Conservation (phyloP, 2,329 filamentous ascomycete species). For the Raffaelea albimanens region DNA sequence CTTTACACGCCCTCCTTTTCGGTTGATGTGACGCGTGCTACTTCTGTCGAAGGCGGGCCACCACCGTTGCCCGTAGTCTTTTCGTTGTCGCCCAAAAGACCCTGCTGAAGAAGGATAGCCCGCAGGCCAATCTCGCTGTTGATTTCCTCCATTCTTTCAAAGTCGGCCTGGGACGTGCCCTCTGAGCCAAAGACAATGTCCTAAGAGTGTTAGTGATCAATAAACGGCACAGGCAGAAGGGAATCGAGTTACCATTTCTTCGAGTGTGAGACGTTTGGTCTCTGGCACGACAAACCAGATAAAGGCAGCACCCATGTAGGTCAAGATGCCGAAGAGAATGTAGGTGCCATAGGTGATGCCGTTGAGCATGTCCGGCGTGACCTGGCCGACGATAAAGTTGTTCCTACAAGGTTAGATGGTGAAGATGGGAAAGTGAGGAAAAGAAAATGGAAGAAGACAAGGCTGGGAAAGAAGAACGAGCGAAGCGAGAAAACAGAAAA, state of each 20-base stretch:
- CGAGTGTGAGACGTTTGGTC: slow-evolving; percentile 42
- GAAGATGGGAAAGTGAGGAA: not conserved
- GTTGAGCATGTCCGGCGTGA: slow-evolving; percentile 31
- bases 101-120: slow-evolving; percentile 21
- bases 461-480: not conserved
- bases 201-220: not conserved
- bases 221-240: too few relatives aligned
- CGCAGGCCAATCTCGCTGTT: slow-evolving; percentile 58
- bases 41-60: too few relatives aligned
- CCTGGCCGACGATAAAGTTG: slow-evolving; percentile 38
- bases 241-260: too few relatives aligned
- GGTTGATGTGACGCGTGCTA: too few relatives aligned
- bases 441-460: not conserved
- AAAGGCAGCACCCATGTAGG: slow-evolving; percentile 36
- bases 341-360: slow-evolving; percentile 40
- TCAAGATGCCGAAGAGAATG: slow-evolving; percentile 46
- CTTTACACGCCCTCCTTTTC: too few relatives aligned
- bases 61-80: too few relatives aligned
- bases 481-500: not conserved
- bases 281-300: slow-evolving; percentile 43
- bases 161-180: slow-evolving; percentile 57
- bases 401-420: slow-evolving; percentile 23
- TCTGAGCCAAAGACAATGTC: slow-evolving; percentile 44
- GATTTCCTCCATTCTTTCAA: slow-evolving; percentile 64
- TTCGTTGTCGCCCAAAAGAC: too few relatives aligned